Evolutionary conservation across 805 yeast genomes (phyloP), one percentile per base, ranked within the genome.

Genomic region (Cyberlindnera saturnus): DNA sequence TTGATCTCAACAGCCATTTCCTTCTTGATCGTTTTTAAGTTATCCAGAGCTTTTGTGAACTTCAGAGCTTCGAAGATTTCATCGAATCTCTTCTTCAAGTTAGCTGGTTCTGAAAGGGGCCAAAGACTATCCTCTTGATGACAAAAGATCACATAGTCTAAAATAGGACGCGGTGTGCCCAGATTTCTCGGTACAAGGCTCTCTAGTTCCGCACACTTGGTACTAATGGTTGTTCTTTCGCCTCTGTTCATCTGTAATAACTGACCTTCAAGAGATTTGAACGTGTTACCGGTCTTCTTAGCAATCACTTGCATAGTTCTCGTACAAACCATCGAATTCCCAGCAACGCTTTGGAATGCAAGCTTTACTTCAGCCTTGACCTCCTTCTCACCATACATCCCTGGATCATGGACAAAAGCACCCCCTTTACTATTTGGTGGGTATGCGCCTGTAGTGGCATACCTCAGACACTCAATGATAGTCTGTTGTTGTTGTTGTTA

Each of bases 381-480:
- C 49, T 79, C 83, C 42, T 79, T 77, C 36, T 86, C 81, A 36
- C 86, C 85, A 4, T 81, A 74, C 45, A 87, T 71, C 45, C 82
- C 79, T 0, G 99, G 98, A 66, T 93, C 99, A 56, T 89, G 93
- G 7, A 93, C 77, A 61, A 93, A 93, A 1, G 97, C 98, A 8
- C 98, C 98, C 41, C 96, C 96, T 60, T 86, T 89, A 36, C 90
- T 81, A 57, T 91, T 90, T 0, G 99, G 99, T 2, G 99, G 99
- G 45, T 90, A 67, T 57, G 85, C 93, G 9, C 98, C 98, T 0
- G 99, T 91, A 10, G 99, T 88, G 17, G 95, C 91, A 63, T 89
- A 93, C 59, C 89, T 78, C 47, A 93, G 70, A 60, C 97, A 89
- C 63, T 93, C 99, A 48, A 93, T 95, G 44, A 93, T 82, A 1